Evolutionary conservation across 176 grass and related monocot genomes (phyloP).

Genomic region (Oryza longistaminata): DNA sequence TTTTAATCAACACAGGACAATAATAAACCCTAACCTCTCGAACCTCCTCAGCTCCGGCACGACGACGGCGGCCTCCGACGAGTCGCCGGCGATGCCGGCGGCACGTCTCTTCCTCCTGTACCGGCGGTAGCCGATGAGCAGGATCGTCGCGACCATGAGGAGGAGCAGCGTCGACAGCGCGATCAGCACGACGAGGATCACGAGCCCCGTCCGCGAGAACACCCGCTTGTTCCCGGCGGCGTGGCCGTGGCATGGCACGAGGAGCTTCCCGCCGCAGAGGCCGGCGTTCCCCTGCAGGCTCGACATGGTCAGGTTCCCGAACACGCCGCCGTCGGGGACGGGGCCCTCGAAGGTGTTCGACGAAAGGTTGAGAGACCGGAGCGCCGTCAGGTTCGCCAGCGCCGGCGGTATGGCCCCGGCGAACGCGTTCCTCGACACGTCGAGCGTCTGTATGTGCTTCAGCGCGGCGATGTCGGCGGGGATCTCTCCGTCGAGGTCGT

Average conservation of each 20-base stretch:
- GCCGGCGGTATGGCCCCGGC: constrained; percentile 53
- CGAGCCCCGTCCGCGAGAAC: constrained; percentile 57
- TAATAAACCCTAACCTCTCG: too few species aligned
- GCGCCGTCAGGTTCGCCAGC: constrained; percentile 61
- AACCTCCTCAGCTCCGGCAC: constrained; percentile 75
- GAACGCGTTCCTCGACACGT: constrained; percentile 75
- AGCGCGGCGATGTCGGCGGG: constrained; percentile 40
- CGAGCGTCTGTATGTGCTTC: constrained; percentile 53
- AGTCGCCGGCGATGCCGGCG: neutral
- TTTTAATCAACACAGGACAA: neutral
- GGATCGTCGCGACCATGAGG: neutral
- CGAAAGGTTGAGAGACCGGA: constrained; percentile 68
- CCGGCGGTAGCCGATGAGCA: constrained; percentile 28
- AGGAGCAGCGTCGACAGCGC: constrained; percentile 53
- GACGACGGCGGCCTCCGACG: constrained; percentile 33
- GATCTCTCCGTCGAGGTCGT: constrained; percentile 64
- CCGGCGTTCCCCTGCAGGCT: constrained; percentile 67
- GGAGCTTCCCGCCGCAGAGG: constrained; percentile 70
- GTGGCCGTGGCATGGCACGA: constrained; percentile 49
- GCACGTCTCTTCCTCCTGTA: constrained; percentile 37
- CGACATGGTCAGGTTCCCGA: constrained; percentile 49
- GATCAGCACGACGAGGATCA: constrained; percentile 39
- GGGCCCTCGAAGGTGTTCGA: constrained; percentile 59
- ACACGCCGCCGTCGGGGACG: constrained; percentile 66
- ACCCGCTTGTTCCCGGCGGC: constrained; percentile 5